Base-by-base conservation (phyloP, 495 filamentous ascomycete species). In the Sabuloglossum arenarium region DNA sequence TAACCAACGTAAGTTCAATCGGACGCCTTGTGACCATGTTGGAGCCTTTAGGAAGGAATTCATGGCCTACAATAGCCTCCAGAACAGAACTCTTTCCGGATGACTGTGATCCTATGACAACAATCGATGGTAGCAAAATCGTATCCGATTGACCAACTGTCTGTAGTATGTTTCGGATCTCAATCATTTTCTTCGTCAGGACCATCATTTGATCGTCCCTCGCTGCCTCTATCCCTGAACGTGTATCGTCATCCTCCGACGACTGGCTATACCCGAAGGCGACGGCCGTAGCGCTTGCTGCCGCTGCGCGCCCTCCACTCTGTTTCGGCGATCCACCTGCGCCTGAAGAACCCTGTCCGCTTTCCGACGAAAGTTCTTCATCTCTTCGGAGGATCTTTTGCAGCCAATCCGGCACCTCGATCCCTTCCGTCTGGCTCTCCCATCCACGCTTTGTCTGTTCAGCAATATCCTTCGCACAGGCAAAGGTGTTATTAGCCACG, bases 121-220 rank as follows among this genome's bases (percentile, higher is more conserved):
- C 91, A 58, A 99, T 99, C 1, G 91, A 94, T 0, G 91, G 91
- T 39, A 97, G 69, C 4, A 83, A 89, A 39, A 99, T 72, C 12
- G 84, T 77, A 59, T 80, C 84, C 6, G 88, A 89, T 70, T 99
- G 88, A 43, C 91, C 91, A 49, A 99, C 84, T 21, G 81, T 79
- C 63, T 90, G 82, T 6, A 99, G 72, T 42, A 99, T 87, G 59
- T 82, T 88, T 59, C 93, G 73, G 54, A 99, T 97, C 67, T 99
- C 90, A 64, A 99, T 99, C 91, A 99, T 99, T 68, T 94, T 94
- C 70, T 89, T 89, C 0, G 91, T 99, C 66, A 99, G 73, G 60
- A 94, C 72, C 91, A 99, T 99, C 90, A 99, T 99, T 67, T 99
- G 91, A 63, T 99, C 91, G 64, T 99, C 90, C 62, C 83, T 79